Evolutionary conservation across 169 alveolate species (phyloP).

Genomic region (Cryptosporidium felis): DNA sequence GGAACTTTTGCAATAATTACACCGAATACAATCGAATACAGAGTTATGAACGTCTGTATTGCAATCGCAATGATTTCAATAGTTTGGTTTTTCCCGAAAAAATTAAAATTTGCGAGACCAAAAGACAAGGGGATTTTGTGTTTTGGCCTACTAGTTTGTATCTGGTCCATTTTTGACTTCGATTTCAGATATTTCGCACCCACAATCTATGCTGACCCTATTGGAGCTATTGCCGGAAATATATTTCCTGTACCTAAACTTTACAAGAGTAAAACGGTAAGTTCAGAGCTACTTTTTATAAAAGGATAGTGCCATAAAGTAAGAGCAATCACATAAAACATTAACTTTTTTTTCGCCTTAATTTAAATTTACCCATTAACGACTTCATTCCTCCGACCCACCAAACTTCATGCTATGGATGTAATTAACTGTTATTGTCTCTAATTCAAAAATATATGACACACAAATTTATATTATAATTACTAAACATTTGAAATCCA

Average conservation of each 20-base stretch:
- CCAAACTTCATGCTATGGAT: too few relatives aligned
- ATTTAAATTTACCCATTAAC: too few relatives aligned
- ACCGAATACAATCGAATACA: conserved; percentile 15
- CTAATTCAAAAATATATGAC: too few relatives aligned
- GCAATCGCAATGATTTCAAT: background rate
- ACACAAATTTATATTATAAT: too few relatives aligned
- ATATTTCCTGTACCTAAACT: conserved; percentile 16
- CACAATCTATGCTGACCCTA: conserved; percentile 72
- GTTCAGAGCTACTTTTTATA: background rate
- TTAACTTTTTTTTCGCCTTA: too few relatives aligned
- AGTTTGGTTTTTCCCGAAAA: conserved; percentile 31
- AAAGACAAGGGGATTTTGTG: conserved; percentile 63
- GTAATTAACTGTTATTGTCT: too few relatives aligned
- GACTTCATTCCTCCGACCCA: too few relatives aligned
- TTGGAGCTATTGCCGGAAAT: conserved; percentile 72
- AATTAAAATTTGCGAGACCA: conserved; percentile 56
- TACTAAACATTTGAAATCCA: too few relatives aligned
- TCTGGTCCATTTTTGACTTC: conserved; percentile 60
- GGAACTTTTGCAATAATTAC: conserved; percentile 31
- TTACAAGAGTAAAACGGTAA: conserved; percentile 4
- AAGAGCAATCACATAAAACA: background rate
- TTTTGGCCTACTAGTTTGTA: conserved; percentile 57
- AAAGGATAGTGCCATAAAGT: background rate
- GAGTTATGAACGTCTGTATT: background rate
- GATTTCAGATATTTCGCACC: conserved; percentile 64